These are phyloP conservation scores for Fraxinus ornus DNA, from an alignment of 305 asterid species.

Conservation along the genomic window DNA sequence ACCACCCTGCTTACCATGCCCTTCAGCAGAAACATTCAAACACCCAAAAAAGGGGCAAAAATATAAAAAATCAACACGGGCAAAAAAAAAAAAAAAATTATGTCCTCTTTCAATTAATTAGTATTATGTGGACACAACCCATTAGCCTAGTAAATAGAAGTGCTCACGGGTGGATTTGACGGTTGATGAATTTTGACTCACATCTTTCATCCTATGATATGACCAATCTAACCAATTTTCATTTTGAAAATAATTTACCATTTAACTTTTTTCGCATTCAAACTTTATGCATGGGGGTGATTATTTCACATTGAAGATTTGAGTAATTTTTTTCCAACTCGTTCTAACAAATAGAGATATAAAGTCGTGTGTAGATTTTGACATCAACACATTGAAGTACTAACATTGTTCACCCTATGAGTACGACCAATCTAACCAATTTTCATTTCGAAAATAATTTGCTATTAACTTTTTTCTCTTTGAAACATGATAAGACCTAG, in stretches of 20 bases:
- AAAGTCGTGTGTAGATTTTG: background rate
- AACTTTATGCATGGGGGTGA: background rate
- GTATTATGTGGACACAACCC: background rate
- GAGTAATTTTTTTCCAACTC: background rate
- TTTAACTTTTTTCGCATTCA: background rate
- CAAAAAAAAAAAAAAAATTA: background rate
- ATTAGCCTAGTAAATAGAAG: background rate
- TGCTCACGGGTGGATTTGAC: background rate
- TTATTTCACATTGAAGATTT: background rate
- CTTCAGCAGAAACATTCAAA: conserved; percentile 55
- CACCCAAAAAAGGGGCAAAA: conserved; percentile 30
- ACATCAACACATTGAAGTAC: background rate
- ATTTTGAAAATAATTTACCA: background rate
- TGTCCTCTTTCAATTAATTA: background rate
- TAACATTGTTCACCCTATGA: background rate
- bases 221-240: background rate
- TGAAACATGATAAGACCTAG: background rate
- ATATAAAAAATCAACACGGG: conserved; percentile 22
- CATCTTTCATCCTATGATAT: background rate
- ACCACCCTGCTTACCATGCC: conserved; percentile 95
- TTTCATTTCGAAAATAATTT: background rate
- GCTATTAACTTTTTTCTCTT: background rate
- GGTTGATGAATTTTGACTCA: background rate
- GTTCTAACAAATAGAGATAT: background rate
- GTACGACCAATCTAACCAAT: background rate